Evolutionary conservation across 306 rosid species (phyloP).

Genomic region (Ceratonia siliqua): DNA sequence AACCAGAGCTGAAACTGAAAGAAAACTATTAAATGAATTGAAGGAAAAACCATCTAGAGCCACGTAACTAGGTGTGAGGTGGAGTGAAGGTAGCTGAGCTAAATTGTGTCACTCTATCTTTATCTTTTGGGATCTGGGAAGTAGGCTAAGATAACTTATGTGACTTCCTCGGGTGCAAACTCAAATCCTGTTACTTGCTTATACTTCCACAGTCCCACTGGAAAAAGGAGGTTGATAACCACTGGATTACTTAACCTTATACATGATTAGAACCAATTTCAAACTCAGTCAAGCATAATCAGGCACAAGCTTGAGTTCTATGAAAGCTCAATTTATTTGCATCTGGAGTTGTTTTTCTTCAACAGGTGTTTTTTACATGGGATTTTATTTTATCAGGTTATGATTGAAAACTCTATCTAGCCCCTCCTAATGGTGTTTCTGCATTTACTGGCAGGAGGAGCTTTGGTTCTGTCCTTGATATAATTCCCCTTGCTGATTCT

Average conservation of each 20-base stretch:
- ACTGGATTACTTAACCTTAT: background rate
- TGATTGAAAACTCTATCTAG: background rate
- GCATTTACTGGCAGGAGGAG: slow-evolving; percentile 63
- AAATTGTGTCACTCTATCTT: background rate
- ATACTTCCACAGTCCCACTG: background rate
- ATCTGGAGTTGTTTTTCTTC: background rate
- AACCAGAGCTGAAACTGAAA: background rate
- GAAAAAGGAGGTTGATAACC: background rate
- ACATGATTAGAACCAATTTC: background rate
- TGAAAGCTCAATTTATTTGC: slow-evolving; percentile 2
- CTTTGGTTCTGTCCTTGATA: slow-evolving; percentile 80
- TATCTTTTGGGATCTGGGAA: background rate
- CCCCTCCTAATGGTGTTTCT: slow-evolving; percentile 28
- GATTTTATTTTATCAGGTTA: background rate
- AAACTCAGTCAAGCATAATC: background rate
- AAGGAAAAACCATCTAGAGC: slow-evolving; percentile 2
- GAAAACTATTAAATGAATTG: background rate
- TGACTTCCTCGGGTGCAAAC: background rate
- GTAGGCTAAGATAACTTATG: background rate
- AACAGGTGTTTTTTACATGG: background rate
- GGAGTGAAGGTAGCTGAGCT: background rate
- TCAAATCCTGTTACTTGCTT: background rate
- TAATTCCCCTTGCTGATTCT: slow-evolving; percentile 83
- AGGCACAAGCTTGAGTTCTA: background rate
- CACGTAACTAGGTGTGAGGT: background rate